Evolutionary conservation across 2,329 filamentous ascomycete genomes (phyloP).

Genomic region (Fusarium sp.): DNA sequence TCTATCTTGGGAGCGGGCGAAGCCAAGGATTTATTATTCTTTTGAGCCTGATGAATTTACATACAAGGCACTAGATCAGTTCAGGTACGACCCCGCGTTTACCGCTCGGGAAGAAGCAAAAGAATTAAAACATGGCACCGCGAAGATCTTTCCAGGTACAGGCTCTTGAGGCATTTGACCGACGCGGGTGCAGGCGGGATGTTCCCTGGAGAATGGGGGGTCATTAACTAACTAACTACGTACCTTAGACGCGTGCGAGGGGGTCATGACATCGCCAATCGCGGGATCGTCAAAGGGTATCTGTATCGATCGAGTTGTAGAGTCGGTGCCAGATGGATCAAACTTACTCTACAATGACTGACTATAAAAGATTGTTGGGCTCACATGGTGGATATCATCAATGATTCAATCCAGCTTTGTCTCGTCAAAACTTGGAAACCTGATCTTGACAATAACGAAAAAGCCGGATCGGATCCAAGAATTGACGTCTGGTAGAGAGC

Average conservation of each 20-base stretch:
- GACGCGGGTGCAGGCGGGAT: conserved; percentile 41
- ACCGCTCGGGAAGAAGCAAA: conserved; percentile 32
- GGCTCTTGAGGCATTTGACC: conserved; percentile 39
- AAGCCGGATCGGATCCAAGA: conserved; percentile 30
- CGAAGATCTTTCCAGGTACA: conserved; percentile 35
- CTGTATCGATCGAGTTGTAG: conserved; percentile 28
- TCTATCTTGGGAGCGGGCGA: conserved; percentile 43
- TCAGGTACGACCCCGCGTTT: conserved; percentile 45
- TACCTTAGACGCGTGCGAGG: conserved; percentile 8
- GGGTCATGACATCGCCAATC: conserved; percentile 44
- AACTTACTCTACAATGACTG: not conserved
- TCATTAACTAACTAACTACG: conserved; percentile 3
- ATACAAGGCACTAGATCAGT: conserved; percentile 18
- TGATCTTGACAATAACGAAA: conserved; percentile 10
- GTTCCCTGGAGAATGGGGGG: conserved; percentile 28
- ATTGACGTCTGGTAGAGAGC: conserved; percentile 29
- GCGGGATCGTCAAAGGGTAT: conserved; percentile 40
- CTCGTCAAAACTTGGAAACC: conserved; percentile 28
- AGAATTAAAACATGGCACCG: conserved; percentile 23
- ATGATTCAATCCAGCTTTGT: conserved; percentile 2
- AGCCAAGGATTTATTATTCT: conserved; percentile 12
- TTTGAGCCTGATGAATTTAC: not conserved
- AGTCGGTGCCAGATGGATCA: conserved; percentile 21
- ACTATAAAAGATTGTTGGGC: conserved; percentile 1
- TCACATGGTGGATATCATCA: conserved; percentile 40